These are phyloP conservation scores for Pontederia paniculata DNA, from an alignment of 176 grass and related monocot species.

Conservation along the genomic window DNA sequence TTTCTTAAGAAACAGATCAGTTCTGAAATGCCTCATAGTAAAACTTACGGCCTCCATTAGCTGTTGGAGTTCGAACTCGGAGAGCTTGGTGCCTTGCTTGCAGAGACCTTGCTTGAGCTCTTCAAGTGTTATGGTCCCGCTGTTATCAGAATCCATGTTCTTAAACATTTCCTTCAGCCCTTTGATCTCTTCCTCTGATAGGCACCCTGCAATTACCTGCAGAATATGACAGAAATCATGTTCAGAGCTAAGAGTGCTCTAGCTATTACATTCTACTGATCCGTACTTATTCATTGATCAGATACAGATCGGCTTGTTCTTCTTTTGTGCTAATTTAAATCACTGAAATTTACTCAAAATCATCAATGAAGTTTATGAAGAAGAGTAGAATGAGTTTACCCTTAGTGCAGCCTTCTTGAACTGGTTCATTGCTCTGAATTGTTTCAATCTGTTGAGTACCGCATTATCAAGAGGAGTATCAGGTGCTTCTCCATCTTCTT, in stretches of 20 bases:
- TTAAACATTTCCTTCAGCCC: conserved; percentile 11
- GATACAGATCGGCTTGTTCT: too few relatives aligned
- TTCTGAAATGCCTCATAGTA: background rate
- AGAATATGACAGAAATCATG: background rate
- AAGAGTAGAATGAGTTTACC: conserved; percentile 16
- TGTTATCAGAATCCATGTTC: conserved; percentile 7
- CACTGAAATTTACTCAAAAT: too few relatives aligned
- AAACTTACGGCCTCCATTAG: conserved; percentile 7
- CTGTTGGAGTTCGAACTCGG: conserved; percentile 1
- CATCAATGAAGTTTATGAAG: background rate
- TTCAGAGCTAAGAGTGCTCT: background rate
- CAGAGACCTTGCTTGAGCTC: conserved; percentile 1
- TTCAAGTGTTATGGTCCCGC: conserved; percentile 7
- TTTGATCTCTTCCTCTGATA: conserved; percentile 10
- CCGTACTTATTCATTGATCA: too few relatives aligned
- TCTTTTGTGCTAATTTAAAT: too few relatives aligned
- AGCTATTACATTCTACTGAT: too few relatives aligned
- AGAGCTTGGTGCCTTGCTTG: background rate
- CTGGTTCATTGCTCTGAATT: conserved; percentile 80
- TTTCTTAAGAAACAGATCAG: too few relatives aligned
- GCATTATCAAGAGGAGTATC: conserved; percentile 67
- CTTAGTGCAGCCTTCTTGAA: conserved; percentile 82
- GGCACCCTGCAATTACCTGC: conserved; percentile 4
- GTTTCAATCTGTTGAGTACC: conserved; percentile 69
- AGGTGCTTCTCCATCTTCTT: conserved; percentile 78